Evolutionary conservation across 2,329 filamentous ascomycete genomes (phyloP), one percentile per base, ranked within the genome.

Genomic region (Cyphellophora europaea): DNA sequence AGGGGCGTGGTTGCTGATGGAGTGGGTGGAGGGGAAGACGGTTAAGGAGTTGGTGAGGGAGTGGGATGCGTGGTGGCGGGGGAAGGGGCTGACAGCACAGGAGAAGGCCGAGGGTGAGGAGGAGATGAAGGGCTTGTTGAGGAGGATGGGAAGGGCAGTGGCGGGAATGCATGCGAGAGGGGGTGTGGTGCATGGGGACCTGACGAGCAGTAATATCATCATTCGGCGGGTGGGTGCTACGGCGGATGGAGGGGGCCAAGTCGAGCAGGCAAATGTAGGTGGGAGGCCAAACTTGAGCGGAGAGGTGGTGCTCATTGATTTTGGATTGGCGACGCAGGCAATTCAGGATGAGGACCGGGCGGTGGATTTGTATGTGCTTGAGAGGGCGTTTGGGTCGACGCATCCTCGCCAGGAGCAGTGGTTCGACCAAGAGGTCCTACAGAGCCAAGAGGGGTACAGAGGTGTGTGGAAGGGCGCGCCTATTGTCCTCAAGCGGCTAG

Each of bases 201-300:
- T 98, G 62, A 98, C 91, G 41, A 98, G 88, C 44, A 95, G 88
- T 62, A 98, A 98, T 61, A 71, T 98, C 64, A 95, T 98, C 80
- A 56, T 96, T 47, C 58, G 74, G 41, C 66, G 68, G 11, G 53
- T 52, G 13, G 33, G 28, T 5, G 10, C 19, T 25, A 21, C 11
- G 27, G 31, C 23, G 34, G 41, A 33, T 16, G 12, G 32, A 38
- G 12, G 47, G 41, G 27, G 42, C 40, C 21, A n/a, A 8, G 8
- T 25, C 21, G 15, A 10, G 18, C 27, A 30, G 27, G 14, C 15
- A 11, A 30, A 15, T 13, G n/a, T n/a, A n/a, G n/a, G n/a, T n/a
- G n/a, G n/a, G n/a, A 25, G 21, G 30, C 52, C 49, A 1, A 52
- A 50, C 3, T 54, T 72, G 37, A 68, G 74, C 1, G 88, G 86